These are phyloP conservation scores for Fennellomyces sp. DNA, from an alignment of 371 early-diverging fungal species.

Conservation along the genomic window DNA sequence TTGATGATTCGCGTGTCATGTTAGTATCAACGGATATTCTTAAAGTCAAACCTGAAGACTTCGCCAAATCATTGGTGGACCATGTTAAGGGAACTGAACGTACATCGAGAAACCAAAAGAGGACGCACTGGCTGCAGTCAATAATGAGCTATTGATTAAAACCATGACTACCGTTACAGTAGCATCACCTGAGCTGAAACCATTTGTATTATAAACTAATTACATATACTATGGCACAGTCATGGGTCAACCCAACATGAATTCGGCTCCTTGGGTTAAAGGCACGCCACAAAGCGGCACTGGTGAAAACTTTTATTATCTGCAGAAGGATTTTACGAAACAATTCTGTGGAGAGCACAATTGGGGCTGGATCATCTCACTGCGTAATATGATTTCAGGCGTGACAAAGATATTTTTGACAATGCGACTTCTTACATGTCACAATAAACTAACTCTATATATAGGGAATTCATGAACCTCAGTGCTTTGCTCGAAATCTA, in stretches of 20 bases:
- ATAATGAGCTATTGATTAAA: slow-evolving; percentile 8
- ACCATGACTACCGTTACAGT: not conserved
- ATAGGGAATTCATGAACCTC: slow-evolving; percentile 6
- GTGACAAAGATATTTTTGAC: slow-evolving; percentile 6
- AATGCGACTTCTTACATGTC: not conserved
- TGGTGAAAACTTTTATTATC: slow-evolving; percentile 11
- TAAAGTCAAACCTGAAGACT: not conserved
- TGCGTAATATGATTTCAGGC: slow-evolving; percentile 15
- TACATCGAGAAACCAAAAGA: slow-evolving; percentile 10
- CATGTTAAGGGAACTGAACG: slow-evolving; percentile 4
- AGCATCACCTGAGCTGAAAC: slow-evolving; percentile 6
- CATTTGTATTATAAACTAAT: slow-evolving; percentile 16
- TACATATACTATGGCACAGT: slow-evolving; percentile 10
- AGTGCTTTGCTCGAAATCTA: too few relatives aligned
- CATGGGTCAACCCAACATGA: slow-evolving; percentile 6
- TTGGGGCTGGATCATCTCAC: slow-evolving; percentile 17
- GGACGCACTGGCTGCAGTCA: slow-evolving; percentile 3
- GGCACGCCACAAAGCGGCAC: slow-evolving; percentile 3
- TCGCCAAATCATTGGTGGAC: slow-evolving; percentile 12
- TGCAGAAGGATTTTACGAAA: slow-evolving; percentile 13
- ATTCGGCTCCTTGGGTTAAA: slow-evolving; percentile 7
- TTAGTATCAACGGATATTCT: slow-evolving; percentile 16
- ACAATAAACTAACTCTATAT: too few relatives aligned
- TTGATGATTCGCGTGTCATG: slow-evolving; percentile 2
- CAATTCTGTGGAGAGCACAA: not conserved